Percentiles rank a stretch among this genome's conserved stretches.
phyloP scores from a whole-genome alignment of 805 yeast species.

The Dipodascopsis tothii region DNA sequence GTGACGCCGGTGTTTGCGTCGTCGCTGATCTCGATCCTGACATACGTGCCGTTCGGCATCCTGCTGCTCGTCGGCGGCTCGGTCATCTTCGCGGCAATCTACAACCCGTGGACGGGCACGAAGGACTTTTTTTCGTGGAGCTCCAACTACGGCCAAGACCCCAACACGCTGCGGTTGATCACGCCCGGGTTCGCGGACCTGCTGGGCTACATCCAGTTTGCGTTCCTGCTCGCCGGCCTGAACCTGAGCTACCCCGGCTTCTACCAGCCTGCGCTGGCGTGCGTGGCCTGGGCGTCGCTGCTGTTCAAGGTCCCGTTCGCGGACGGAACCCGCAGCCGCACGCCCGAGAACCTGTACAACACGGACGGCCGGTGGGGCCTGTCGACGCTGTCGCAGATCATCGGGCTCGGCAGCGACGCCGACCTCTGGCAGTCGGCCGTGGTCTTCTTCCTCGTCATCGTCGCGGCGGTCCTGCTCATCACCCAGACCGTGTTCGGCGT shows the following conservation, averaged over 20 bases:
- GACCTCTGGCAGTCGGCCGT: conserved; percentile 34
- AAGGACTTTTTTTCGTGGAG: conserved; percentile 46
- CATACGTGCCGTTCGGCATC: conserved; percentile 37
- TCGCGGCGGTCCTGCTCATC: conserved; percentile 19
- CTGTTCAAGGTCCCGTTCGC: conserved; percentile 29
- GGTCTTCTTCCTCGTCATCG: conserved; percentile 28
- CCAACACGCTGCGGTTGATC: conserved; percentile 44
- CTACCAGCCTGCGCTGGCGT: conserved; percentile 47
- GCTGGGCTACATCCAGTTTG: conserved; percentile 50
- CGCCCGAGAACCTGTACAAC: conserved; percentile 16
- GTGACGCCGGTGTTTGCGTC: conserved; percentile 43
- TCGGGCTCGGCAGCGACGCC: conserved; percentile 22
- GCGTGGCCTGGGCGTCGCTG: conserved; percentile 51
- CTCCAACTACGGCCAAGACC: conserved; percentile 52
- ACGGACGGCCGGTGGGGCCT: conserved; percentile 16
- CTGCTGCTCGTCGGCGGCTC: conserved; percentile 27
- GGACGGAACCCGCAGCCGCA: conserved; percentile 1
- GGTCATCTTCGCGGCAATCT: conserved; percentile 34
- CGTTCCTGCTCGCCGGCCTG: conserved; percentile 49
- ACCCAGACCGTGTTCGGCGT: conserved; percentile 13
- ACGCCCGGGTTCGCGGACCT: conserved; percentile 48
- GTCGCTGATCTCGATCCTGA: conserved; percentile 37
- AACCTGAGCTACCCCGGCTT: conserved; percentile 53
- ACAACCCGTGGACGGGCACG: conserved; percentile 52
- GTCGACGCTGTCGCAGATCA: conserved; percentile 6